Percentiles rank a stretch among this genome's conserved stretches.
These are phyloP conservation scores for Chenopodium berlandieri DNA, from an alignment of 148 eudicot genomes.

Conservation along the genomic window DNA sequence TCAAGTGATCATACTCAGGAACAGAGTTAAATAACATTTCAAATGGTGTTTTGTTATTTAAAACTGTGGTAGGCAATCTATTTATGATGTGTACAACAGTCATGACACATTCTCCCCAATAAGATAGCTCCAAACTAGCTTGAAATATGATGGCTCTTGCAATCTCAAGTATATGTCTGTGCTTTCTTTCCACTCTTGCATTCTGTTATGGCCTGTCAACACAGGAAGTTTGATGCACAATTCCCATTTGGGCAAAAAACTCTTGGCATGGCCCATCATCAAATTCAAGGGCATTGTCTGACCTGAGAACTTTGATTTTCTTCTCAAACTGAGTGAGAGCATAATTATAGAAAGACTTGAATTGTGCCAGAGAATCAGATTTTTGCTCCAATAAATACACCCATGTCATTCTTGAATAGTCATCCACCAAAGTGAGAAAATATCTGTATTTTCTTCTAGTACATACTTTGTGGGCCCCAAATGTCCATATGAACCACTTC, in stretches of 20 bases:
- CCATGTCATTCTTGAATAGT: background rate
- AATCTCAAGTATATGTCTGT: no score
- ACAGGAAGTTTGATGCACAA: background rate
- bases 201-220: background rate
- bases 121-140: no score
- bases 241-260: background rate
- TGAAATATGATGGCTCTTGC: no score
- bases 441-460: background rate
- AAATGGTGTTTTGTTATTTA: background rate
- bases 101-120: background rate
- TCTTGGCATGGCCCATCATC: background rate
- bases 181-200: background rate
- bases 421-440: background rate
- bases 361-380: background rate
- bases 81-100: background rate
- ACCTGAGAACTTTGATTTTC: background rate
- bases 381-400: background rate
- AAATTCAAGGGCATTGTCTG: background rate
- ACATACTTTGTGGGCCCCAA: background rate
- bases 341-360: no score
- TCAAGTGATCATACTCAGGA: background rate
- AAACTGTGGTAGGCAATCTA: background rate
- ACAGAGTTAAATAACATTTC: background rate
- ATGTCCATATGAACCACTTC: no score
- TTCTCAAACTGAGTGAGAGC: background rate